Conservation (phyloP, 257 asterid genomes). For the Solanum sparsipilum region DNA sequence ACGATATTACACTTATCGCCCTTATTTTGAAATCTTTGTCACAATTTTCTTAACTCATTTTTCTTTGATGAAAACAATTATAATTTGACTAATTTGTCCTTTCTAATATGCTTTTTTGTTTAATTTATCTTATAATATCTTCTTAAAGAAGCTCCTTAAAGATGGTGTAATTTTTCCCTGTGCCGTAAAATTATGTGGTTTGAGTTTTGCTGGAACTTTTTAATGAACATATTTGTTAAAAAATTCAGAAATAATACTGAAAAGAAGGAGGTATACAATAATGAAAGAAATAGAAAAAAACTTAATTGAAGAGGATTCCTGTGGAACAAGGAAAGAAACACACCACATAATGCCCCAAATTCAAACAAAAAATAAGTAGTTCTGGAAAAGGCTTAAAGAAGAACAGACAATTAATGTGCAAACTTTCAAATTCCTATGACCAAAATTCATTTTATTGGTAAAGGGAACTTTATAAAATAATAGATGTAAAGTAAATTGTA, state of each 20-base stretch:
- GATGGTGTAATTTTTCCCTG: neutral
- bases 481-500: neutral
- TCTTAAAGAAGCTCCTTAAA: neutral
- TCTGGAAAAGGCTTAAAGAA: neutral
- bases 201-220: neutral
- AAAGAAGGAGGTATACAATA: neutral
- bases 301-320: neutral
- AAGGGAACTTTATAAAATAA: neutral
- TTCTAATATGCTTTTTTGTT: neutral
- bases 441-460: neutral
- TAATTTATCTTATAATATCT: neutral
- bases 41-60: neutral
- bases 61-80: neutral
- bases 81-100: neutral
- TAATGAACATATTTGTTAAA: neutral
- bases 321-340: neutral
- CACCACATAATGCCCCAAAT: neutral
- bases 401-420: neutral
- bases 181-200: neutral
- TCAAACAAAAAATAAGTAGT: neutral
- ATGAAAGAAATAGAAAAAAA: neutral
- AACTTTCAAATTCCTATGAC: neutral
- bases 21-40: neutral
- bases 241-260: neutral
- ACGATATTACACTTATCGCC: neutral